phyloP scores from a whole-genome alignment of 176 grass and related monocot species.

The Oryza nivara region DNA sequence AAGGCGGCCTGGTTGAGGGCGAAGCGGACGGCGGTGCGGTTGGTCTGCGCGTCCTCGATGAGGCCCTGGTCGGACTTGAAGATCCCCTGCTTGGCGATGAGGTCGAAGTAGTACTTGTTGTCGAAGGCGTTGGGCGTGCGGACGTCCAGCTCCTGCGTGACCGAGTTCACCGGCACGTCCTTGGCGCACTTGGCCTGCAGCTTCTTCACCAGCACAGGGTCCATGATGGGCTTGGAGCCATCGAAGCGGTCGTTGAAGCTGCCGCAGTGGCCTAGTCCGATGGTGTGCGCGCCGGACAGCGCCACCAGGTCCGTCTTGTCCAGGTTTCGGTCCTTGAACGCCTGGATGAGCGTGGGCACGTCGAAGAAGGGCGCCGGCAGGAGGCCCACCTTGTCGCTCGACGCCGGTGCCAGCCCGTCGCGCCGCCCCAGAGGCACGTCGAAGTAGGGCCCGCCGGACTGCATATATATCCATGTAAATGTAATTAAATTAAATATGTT shows the following conservation, averaged over 20 bases:
- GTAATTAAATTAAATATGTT: too few species aligned
- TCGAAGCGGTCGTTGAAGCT: conserved; percentile 40
- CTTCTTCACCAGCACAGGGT: not conserved
- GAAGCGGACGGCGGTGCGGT: conserved; percentile 30
- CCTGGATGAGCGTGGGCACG: not conserved
- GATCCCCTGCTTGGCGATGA: conserved; percentile 37
- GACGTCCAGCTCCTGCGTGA: conserved; percentile 34
- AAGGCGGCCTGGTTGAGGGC: conserved; percentile 42
- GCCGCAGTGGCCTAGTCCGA: conserved; percentile 51
- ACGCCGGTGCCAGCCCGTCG: conserved; percentile 28
- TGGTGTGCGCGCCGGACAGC: conserved; percentile 69
- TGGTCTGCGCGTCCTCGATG: conserved; percentile 22
- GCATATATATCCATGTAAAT: too few species aligned
- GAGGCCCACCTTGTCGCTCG: not conserved
- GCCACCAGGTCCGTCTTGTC: conserved; percentile 49
- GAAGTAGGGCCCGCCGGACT: conserved; percentile 43
- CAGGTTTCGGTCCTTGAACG: conserved; percentile 34
- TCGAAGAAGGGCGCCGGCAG: conserved; percentile 31
- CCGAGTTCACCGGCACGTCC: not conserved
- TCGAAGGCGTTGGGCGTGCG: conserved; percentile 49
- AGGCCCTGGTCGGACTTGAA: conserved; percentile 59
- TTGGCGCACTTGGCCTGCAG: conserved; percentile 39
- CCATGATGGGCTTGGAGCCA: conserved; percentile 21
- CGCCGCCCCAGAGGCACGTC: conserved; percentile 47
- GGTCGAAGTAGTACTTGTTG: conserved; percentile 66